A percentile compares a stretch with the other conserved stretches of the same genome.
Conservation (phyloP, 2,329 filamentous ascomycete species). For the Pleomassaria siparia region DNA sequence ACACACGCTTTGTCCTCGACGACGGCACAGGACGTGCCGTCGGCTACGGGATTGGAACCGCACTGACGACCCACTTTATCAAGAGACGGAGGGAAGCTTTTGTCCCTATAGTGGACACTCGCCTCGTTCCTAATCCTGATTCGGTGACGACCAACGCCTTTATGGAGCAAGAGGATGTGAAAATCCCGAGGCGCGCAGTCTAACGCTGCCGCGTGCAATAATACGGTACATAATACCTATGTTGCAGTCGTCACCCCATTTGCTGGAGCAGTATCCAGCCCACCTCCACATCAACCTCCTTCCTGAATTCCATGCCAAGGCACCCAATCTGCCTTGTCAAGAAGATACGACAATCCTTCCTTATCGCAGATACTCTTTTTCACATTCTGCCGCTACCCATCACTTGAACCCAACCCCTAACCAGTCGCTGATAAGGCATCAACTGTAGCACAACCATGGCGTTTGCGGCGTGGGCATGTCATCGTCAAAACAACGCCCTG, state of each 20-base stretch:
- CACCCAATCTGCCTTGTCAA: constrained; percentile 29
- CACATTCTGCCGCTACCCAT: no score
- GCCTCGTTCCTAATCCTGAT: constrained; percentile 17
- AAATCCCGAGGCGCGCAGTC: constrained; percentile 17
- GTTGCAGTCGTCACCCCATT: constrained; percentile 16
- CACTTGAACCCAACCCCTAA: no score
- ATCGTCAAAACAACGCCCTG: no score
- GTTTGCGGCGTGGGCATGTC: no score
- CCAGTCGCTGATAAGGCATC: neutral
- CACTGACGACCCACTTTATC: constrained; percentile 28
- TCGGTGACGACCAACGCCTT: constrained; percentile 6
- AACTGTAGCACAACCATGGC: no score
- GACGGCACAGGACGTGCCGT: constrained; percentile 33
- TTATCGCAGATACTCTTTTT: no score
- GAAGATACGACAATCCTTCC: constrained; percentile 9
- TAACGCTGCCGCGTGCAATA: constrained; percentile 26
- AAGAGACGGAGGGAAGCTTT: constrained; percentile 31
- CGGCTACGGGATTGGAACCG: constrained; percentile 43
- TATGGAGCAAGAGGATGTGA: constrained; percentile 24
- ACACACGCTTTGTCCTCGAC: constrained; percentile 41
- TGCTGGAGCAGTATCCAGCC: constrained; percentile 33
- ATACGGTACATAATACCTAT: no score
- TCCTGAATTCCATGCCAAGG: constrained; percentile 31
- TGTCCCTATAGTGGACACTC: constrained; percentile 22
- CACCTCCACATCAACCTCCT: constrained; percentile 44